phyloP scores from a whole-genome alignment of 2,329 filamentous ascomycete species.

The Monilinia aucupariae region DNA sequence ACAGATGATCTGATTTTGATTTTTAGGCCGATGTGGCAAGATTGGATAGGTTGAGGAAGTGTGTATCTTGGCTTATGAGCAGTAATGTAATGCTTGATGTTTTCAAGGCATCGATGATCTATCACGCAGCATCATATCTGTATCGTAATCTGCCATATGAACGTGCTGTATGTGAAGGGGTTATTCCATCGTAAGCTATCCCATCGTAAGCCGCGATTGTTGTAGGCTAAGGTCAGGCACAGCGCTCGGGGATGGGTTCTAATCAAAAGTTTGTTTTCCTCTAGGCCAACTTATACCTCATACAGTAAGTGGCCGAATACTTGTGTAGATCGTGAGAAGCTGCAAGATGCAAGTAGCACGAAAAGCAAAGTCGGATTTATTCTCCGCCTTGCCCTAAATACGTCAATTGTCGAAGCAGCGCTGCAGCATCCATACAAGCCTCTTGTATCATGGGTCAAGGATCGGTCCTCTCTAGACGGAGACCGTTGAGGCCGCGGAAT shows the following conservation, averaged over 20 bases:
- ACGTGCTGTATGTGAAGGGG: not conserved
- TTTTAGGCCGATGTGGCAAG: slow-evolving; percentile 8
- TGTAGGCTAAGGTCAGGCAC: not conserved
- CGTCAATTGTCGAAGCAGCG: not conserved
- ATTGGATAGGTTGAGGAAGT: slow-evolving; percentile 6
- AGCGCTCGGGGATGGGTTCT: not conserved
- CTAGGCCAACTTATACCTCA: not conserved
- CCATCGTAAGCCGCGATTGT: slow-evolving; percentile 9
- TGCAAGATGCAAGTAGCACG: slow-evolving; percentile 1
- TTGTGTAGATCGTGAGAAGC: not conserved
- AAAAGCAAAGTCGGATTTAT: slow-evolving; percentile 4
- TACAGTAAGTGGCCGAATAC: slow-evolving; percentile 5
- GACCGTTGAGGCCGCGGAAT: slow-evolving; percentile 15
- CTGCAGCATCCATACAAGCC: not conserved
- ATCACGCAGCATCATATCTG: not conserved
- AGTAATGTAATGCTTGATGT: slow-evolving; percentile 11
- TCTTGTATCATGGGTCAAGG: slow-evolving; percentile 2
- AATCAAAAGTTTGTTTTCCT: not conserved
- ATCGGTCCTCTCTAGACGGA: slow-evolving; percentile 9
- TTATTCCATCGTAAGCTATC: not conserved
- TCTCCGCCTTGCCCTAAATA: slow-evolving; percentile 6
- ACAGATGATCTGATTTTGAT: not conserved
- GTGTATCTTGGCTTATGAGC: not conserved
- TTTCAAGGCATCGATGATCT: not conserved
- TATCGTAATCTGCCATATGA: not conserved